A percentile compares a stretch with the other conserved stretches of the same genome.
phyloP scores from a whole-genome alignment of 768 basidiomycete genomes.

The Artomyces pyxidatus region DNA sequence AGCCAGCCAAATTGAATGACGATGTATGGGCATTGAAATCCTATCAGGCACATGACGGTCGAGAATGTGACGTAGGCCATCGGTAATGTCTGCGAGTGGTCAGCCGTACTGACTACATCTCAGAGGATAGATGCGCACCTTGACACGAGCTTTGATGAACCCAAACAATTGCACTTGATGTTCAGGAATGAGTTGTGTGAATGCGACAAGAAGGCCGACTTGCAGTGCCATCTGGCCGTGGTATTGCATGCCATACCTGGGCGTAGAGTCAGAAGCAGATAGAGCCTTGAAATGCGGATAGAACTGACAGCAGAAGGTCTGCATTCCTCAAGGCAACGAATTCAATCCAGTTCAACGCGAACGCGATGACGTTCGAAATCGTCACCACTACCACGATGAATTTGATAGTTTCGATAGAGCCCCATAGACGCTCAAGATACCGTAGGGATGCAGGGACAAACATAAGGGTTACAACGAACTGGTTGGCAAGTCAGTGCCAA shows the following conservation, averaged over 20 bases:
- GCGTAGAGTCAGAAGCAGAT: neutral
- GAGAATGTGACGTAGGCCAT: slow-evolving; percentile 91
- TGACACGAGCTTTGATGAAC: slow-evolving; percentile 77
- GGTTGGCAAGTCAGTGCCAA: slow-evolving; percentile 7
- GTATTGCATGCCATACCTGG: slow-evolving; percentile 81
- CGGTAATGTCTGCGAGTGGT: slow-evolving; percentile 63
- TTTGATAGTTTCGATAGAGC: slow-evolving; percentile 73
- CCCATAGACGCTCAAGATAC: slow-evolving; percentile 95
- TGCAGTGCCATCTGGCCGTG: slow-evolving; percentile 92
- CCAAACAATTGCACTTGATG: slow-evolving; percentile 94
- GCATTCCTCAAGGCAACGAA: slow-evolving; percentile 60
- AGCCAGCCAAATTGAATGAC: slow-evolving; percentile 99
- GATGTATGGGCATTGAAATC: slow-evolving; percentile 85
- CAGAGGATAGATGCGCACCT: slow-evolving; percentile 39
- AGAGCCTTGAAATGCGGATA: slow-evolving; percentile 9
- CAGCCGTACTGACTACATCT: slow-evolving; percentile 2
- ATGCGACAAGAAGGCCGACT: slow-evolving; percentile 84
- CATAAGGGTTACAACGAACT: slow-evolving; percentile 75
- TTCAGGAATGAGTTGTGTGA: slow-evolving; percentile 96
- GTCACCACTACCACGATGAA: slow-evolving; percentile 77
- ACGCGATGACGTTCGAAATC: slow-evolving; percentile 81
- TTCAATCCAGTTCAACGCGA: slow-evolving; percentile 86
- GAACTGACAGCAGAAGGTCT: slow-evolving; percentile 70
- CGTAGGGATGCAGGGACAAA: slow-evolving; percentile 76
- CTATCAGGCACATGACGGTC: slow-evolving; percentile 73